Percentiles rank a stretch among this genome's conserved stretches.
Evolutionary conservation across 106 monocot genomes (phyloP).

Genomic region (Vanilla planifolia): DNA sequence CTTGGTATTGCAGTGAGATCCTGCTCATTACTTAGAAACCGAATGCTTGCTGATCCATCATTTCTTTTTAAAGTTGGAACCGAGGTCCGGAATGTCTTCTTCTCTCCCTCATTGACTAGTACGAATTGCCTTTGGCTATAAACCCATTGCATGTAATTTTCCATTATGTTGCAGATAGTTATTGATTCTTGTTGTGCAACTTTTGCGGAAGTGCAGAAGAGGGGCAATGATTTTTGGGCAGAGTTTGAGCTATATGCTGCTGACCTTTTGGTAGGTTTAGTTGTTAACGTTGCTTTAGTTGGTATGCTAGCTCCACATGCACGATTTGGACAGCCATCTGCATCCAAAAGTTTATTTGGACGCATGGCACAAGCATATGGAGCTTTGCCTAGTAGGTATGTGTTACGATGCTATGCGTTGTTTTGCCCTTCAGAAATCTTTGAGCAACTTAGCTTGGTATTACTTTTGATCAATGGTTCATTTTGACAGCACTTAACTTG

Average conservation of each 20-base stretch:
- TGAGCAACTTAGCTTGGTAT: too few relatives aligned
- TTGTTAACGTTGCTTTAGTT: conserved; percentile 65
- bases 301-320: conserved; percentile 73
- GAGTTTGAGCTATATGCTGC: conserved; percentile 87
- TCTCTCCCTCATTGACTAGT: too few relatives aligned
- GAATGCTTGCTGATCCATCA: conserved; percentile 77
- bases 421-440: too few relatives aligned
- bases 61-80: conserved; percentile 87
- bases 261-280: conserved; percentile 71
- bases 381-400: conserved; percentile 68
- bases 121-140: too few relatives aligned
- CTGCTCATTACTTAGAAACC: conserved; percentile 45
- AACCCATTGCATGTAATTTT: too few relatives aligned
- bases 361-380: conserved; percentile 40
- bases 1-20: conserved; percentile 46
- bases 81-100: conserved; percentile 33
- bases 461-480: too few relatives aligned
- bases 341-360: conserved; percentile 36
- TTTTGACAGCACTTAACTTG: too few relatives aligned
- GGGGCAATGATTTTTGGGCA: conserved; percentile 85
- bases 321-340: conserved; percentile 47
- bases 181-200: conserved; percentile 84
- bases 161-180: conserved; percentile 34
- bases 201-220: conserved; percentile 78
- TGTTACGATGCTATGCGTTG: too few relatives aligned